A percentile compares a stretch with the other conserved stretches of the same genome.
Conservation (phyloP, 2,329 filamentous ascomycete genomes). For the Thielaviopsis cerberus region DNA sequence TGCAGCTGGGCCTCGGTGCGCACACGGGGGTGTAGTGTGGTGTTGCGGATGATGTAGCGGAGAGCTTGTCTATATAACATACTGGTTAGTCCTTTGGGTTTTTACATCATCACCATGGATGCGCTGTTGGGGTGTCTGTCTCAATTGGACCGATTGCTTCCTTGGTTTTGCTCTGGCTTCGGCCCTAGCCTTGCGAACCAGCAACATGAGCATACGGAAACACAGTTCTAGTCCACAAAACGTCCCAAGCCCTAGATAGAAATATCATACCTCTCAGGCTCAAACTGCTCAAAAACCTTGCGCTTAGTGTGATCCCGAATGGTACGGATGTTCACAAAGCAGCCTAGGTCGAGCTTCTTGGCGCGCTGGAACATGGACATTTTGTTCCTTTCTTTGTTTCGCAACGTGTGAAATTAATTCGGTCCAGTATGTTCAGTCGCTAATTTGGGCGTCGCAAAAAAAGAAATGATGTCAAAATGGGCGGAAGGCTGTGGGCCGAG, state of each 20-base stretch:
- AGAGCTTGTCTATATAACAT: slow-evolving; percentile 55
- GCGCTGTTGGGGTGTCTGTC: background rate
- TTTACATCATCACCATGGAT: background rate
- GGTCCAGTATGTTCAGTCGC: background rate
- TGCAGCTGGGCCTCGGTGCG: slow-evolving; percentile 87
- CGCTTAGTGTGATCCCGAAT: slow-evolving; percentile 95
- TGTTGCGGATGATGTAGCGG: slow-evolving; percentile 86
- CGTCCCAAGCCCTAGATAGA: background rate
- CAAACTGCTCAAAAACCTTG: slow-evolving; percentile 70
- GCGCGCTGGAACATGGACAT: slow-evolving; percentile 68
- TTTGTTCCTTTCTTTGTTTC: slow-evolving; percentile 20
- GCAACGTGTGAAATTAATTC: background rate
- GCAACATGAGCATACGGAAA: background rate
- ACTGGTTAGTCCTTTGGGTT: background rate
- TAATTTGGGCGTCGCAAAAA: background rate
- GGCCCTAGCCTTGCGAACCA: no score
- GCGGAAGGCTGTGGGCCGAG: background rate
- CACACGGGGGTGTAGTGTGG: slow-evolving; percentile 58
- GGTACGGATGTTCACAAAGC: slow-evolving; percentile 68
- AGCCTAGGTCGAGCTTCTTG: slow-evolving; percentile 76
- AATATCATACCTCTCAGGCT: slow-evolving; percentile 58
- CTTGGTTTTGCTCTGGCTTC: no score
- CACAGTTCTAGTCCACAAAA: background rate
- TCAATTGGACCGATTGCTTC: background rate
- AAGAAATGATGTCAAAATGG: background rate